Percentiles rank a stretch among this genome's conserved stretches.
These are phyloP conservation scores for Lachnum nothofagi DNA, from an alignment of 2,329 filamentous ascomycete species.

Conservation along the genomic window DNA sequence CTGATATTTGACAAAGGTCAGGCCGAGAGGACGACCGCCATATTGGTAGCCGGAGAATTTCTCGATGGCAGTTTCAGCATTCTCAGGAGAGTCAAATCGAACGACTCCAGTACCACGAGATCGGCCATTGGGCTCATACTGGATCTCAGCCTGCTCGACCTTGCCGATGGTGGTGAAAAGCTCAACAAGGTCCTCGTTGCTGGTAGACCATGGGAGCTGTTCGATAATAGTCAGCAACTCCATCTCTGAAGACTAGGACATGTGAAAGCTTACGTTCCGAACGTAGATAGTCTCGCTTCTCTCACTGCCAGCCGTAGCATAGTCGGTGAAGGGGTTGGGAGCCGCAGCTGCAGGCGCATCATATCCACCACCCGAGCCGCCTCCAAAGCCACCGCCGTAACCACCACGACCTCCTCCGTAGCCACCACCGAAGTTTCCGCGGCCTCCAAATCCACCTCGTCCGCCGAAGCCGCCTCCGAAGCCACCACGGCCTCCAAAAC, in stretches of 20 bases:
- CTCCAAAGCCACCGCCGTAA: constrained; percentile 53
- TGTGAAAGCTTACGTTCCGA: constrained; percentile 71
- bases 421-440: constrained; percentile 36
- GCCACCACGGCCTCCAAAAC: constrained; percentile 39
- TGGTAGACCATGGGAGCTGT: constrained; percentile 96
- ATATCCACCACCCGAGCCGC: constrained; percentile 35
- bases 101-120: constrained; percentile 96
- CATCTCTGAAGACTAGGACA: not conserved
- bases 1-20: constrained; percentile 91
- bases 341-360: constrained; percentile 45
- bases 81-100: constrained; percentile 76
- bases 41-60: constrained; percentile 99
- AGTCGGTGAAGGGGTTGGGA: constrained; percentile 92
- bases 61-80: constrained; percentile 86
- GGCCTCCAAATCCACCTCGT: constrained; percentile 53
- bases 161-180: constrained; percentile 97
- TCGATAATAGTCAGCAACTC: constrained; percentile 15
- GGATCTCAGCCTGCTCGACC: constrained; percentile 97
- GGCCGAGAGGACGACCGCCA: constrained; percentile 84
- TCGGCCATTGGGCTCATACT: constrained; percentile 94
- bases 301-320: constrained; percentile 80
- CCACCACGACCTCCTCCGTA: constrained; percentile 48
- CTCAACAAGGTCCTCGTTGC: constrained; percentile 94
- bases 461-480: constrained; percentile 50
- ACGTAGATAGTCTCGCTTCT: constrained; percentile 84